phyloP scores from a whole-genome alignment of 1,284 basidiomycete genomes.

The Takashimella tepidaria region DNA sequence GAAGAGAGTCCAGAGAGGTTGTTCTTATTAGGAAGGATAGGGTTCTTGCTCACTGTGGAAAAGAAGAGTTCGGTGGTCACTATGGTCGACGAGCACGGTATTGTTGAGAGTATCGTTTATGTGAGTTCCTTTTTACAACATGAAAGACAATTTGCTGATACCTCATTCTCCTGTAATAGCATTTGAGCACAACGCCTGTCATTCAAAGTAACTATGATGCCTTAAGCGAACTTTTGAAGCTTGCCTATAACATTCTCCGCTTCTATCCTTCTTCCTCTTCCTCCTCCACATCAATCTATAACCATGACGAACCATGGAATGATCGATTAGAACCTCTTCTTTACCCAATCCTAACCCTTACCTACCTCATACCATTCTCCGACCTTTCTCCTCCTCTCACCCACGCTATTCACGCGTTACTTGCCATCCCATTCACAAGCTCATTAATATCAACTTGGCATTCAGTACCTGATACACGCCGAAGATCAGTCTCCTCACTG shows the following conservation, averaged over 20 bases:
- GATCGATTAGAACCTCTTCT: slow-evolving; percentile 31
- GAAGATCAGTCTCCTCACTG: not conserved
- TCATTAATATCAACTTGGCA: slow-evolving; percentile 34
- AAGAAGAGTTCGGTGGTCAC: slow-evolving; percentile 21
- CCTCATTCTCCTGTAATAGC: slow-evolving; percentile 10
- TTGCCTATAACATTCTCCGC: slow-evolving; percentile 37
- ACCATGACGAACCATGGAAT: slow-evolving; percentile 25
- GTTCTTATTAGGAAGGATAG: slow-evolving; percentile 40
- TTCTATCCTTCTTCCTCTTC: slow-evolving; percentile 25
- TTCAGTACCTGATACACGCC: slow-evolving; percentile 15
- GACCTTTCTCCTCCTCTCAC: slow-evolving; percentile 36
- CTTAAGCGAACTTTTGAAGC: slow-evolving; percentile 42
- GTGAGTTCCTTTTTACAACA: slow-evolving; percentile 21
- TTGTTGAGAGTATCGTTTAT: slow-evolving; percentile 29
- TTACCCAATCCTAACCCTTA: slow-evolving; percentile 24
- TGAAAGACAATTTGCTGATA: not conserved
- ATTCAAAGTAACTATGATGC: slow-evolving; percentile 24
- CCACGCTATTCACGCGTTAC: slow-evolving; percentile 35
- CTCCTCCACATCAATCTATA: slow-evolving; percentile 25
- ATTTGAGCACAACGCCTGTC: slow-evolving; percentile 13
- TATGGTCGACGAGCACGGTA: slow-evolving; percentile 35
- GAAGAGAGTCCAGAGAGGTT: slow-evolving; percentile 23
- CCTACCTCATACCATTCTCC: slow-evolving; percentile 25
- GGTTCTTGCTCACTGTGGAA: slow-evolving; percentile 39
- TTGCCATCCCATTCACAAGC: slow-evolving; percentile 32